A percentile compares a stretch with the other conserved stretches of the same genome.
Conservation (phyloP, 2,329 filamentous ascomycete species). For the Ramichloridium luteum region DNA sequence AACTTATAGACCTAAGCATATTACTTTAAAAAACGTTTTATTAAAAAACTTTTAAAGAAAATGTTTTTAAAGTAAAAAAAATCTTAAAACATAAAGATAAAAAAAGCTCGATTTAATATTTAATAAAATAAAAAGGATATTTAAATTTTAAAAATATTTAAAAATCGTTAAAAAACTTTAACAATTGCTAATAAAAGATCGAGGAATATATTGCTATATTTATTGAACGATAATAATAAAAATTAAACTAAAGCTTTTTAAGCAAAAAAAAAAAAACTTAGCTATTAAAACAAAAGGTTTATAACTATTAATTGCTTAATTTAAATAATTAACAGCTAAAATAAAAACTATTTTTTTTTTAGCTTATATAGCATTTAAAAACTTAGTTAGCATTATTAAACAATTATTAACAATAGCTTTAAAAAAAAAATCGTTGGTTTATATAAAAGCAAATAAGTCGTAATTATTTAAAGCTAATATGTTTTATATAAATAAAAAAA, state of each 20-base stretch:
- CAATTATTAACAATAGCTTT: background rate
- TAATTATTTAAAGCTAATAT: no score
- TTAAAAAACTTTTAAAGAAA: constrained; percentile 1
- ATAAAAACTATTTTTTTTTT: background rate
- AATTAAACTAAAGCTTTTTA: no score
- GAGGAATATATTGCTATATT: no score
- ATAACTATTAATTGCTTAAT: no score
- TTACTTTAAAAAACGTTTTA: constrained; percentile 1
- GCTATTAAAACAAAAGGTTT: no score
- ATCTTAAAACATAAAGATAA: background rate
- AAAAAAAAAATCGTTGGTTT: no score
- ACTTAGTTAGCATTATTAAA: background rate
- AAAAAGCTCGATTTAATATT: no score
- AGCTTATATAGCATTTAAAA: background rate
- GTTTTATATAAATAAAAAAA: background rate
- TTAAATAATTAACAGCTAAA: background rate
- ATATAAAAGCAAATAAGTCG: no score
- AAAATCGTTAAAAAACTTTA: background rate
- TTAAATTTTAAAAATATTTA: background rate
- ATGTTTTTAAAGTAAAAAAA: constrained; percentile 1
- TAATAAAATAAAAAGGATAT: constrained; percentile 1
- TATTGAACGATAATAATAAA: no score
- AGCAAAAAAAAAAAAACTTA: no score
- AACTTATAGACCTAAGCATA: background rate
- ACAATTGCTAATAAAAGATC: no score